Conservation (phyloP, 176 grass and related monocot genomes). For the Sorghum bicolor region DNA sequence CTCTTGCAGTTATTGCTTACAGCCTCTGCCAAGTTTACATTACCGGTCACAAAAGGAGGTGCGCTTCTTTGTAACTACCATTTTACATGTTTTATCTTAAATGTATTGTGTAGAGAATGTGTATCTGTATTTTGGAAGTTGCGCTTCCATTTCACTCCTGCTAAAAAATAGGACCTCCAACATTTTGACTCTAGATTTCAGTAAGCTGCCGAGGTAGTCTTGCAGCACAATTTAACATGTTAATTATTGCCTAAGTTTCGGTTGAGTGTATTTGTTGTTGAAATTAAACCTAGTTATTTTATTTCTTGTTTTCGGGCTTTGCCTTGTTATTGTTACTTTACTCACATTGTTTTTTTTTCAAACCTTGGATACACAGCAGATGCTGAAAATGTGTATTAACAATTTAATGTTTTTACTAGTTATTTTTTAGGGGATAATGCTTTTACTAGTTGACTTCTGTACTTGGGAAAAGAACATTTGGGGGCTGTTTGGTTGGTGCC, state of each 20-base stretch:
- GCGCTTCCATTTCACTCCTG: background rate
- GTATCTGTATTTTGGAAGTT: background rate
- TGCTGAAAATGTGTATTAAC: background rate
- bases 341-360: background rate
- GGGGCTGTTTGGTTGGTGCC: background rate
- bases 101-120: background rate
- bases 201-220: background rate
- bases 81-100: background rate
- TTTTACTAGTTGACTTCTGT: background rate
- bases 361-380: background rate
- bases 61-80: background rate
- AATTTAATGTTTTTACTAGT: background rate
- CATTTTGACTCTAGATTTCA: background rate
- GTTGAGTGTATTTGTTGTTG: background rate
- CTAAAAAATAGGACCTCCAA: background rate
- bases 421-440: too few species aligned
- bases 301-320: background rate
- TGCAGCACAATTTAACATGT: background rate
- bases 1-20: constrained; percentile 70
- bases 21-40: constrained; percentile 56
- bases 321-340: background rate
- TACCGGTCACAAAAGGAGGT: constrained; percentile 95
- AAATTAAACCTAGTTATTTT: background rate
- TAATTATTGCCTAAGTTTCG: background rate
- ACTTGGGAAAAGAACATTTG: background rate